Conservation (phyloP, 139 green algal species). For the Coccomyxa sp. region DNA sequence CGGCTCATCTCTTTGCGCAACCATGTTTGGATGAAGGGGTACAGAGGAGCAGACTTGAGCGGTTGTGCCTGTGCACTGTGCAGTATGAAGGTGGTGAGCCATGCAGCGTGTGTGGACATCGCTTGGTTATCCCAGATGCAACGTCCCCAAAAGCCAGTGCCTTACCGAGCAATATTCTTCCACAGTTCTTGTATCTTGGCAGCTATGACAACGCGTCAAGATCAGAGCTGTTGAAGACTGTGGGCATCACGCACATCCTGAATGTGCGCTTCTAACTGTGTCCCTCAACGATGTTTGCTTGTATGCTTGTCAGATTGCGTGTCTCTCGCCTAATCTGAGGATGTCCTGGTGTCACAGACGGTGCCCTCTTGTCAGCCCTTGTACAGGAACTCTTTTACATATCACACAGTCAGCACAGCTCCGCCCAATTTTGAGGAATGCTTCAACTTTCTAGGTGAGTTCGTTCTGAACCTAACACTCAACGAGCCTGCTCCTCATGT, state of each 20-base stretch:
- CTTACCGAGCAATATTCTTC: conserved; percentile 75
- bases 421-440: conserved; percentile 71
- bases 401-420: conserved; percentile 57
- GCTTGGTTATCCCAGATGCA: conserved; percentile 25
- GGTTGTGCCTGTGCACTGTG: neutral
- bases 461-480: no score
- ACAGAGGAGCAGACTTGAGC: neutral
- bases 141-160: conserved; percentile 8
- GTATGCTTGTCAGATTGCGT: neutral
- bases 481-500: no score
- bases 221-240: conserved; percentile 75
- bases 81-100: conserved; percentile 76
- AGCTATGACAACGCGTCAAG: conserved; percentile 86
- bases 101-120: conserved; percentile 78
- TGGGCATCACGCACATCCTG: conserved; percentile 80
- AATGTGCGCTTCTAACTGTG: conserved; percentile 58
- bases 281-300: no score
- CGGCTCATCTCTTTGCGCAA: neutral
- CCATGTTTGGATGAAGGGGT: no score
- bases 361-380: conserved; percentile 75
- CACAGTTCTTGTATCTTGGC: conserved; percentile 79
- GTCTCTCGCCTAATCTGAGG: neutral
- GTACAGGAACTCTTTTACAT: conserved; percentile 90
- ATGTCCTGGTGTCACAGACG: conserved; percentile 48
- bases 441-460: conserved; percentile 62